A percentile compares a stretch with the other conserved stretches of the same genome.
These are phyloP conservation scores for Piedraia hortae DNA, from an alignment of 2,329 filamentous ascomycete genomes.

Conservation along the genomic window DNA sequence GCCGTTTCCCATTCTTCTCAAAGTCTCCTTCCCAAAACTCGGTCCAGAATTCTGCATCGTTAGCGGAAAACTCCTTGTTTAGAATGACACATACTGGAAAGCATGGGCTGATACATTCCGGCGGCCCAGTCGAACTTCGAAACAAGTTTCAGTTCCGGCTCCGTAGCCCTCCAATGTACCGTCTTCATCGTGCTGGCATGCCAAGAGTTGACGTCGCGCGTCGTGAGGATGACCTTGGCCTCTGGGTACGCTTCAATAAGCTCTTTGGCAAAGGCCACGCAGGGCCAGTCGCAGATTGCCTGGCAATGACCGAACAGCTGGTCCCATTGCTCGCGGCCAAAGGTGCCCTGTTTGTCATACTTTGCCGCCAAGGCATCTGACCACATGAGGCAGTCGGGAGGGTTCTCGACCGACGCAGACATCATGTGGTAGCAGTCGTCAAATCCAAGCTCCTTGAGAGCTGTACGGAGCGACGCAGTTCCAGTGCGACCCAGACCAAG, in stretches of 20 bases:
- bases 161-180: slow-evolving; percentile 37
- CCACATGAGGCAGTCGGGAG: slow-evolving; percentile 40
- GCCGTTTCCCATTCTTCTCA: slow-evolving; percentile 33
- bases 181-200: slow-evolving; percentile 35
- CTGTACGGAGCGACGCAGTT: slow-evolving; percentile 38
- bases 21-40: slow-evolving; percentile 42
- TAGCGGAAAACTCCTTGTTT: too few species aligned
- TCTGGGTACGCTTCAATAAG: slow-evolving; percentile 45
- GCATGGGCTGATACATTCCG: slow-evolving; percentile 41
- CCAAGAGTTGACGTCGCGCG: slow-evolving; percentile 38
- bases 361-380: slow-evolving; percentile 38
- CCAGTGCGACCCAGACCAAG: slow-evolving; percentile 43
- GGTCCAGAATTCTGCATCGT: slow-evolving; percentile 29
- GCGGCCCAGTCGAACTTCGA: slow-evolving; percentile 34
- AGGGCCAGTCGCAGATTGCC: slow-evolving; percentile 42
- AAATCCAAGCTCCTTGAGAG: slow-evolving; percentile 38
- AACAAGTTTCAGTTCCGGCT: slow-evolving; percentile 29
- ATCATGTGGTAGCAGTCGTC: slow-evolving; percentile 49
- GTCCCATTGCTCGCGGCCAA: slow-evolving; percentile 41
- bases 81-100: slow-evolving; percentile 22
- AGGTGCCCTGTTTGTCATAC: slow-evolving; percentile 31
- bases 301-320: slow-evolving; percentile 36
- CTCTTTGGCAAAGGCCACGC: slow-evolving; percentile 39
- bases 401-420: slow-evolving; percentile 40
- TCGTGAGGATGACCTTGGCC: slow-evolving; percentile 42